Evolutionary conservation across 345 rosid genomes (phyloP).

Genomic region (Gossypium herbaceum): DNA sequence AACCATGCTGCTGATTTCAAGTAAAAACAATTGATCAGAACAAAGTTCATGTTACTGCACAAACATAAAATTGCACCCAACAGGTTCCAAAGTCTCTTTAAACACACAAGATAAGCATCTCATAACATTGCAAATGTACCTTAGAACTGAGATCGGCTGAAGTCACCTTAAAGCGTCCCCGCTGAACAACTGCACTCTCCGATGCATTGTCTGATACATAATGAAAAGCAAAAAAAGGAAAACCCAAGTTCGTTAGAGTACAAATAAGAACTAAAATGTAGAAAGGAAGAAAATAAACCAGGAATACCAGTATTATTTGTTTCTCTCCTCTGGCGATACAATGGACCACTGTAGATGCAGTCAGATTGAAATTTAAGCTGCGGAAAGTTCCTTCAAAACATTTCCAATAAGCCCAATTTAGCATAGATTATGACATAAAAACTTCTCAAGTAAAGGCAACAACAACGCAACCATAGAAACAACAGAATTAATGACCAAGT

Average conservation of each 20-base stretch:
- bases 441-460: conserved; percentile 16
- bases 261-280: conserved; percentile 14
- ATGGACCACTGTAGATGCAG: conserved; percentile 70
- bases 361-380: conserved; percentile 56
- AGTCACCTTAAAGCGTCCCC: conserved; percentile 91
- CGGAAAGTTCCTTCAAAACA: conserved; percentile 54
- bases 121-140: conserved; percentile 37
- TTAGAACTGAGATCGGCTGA: conserved; percentile 80
- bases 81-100: not conserved
- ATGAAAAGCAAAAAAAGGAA: not conserved
- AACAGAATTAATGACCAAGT: not conserved
- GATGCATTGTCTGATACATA: conserved; percentile 63
- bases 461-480: not conserved
- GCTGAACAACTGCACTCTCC: conserved; percentile 73
- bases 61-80: not conserved
- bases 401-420: conserved; percentile 20
- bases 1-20: not conserved
- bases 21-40: not conserved
- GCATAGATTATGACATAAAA: conserved; percentile 11
- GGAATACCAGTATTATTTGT: conserved; percentile 48
- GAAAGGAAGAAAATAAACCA: conserved; percentile 15
- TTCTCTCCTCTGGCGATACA: conserved; percentile 63
- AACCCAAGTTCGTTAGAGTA: not conserved
- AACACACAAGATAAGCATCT: not conserved
- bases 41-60: not conserved